Conservation (phyloP, 352 stramenopile species). For the Sclerospora graminicola region DNA sequence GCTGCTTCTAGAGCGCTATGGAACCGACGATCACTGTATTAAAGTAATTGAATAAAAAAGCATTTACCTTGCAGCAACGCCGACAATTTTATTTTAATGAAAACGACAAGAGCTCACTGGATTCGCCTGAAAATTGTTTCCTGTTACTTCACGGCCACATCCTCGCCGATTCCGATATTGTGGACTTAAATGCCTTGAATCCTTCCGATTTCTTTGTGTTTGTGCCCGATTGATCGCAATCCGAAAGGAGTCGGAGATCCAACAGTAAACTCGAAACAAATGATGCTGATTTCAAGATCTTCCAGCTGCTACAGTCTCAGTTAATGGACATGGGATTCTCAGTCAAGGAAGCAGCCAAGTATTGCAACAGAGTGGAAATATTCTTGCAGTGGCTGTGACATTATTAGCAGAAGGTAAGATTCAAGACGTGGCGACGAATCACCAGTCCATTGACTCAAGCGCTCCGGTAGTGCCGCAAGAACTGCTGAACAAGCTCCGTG, state of each 20-base stretch:
- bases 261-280: constrained; percentile 6
- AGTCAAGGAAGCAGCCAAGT: constrained; percentile 15
- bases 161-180: constrained; percentile 41
- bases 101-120: not conserved
- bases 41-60: constrained; percentile 42
- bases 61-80: constrained; percentile 27
- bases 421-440: not conserved
- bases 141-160: constrained; percentile 48
- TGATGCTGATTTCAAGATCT: constrained; percentile 5
- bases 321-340: constrained; percentile 62
- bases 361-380: constrained; percentile 17
- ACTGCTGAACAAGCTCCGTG: constrained; percentile 20
- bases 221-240: constrained; percentile 21
- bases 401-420: constrained; percentile 24
- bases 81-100: constrained; percentile 2
- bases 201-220: constrained; percentile 59
- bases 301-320: constrained; percentile 17
- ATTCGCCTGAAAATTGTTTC: constrained; percentile 18
- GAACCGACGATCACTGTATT: constrained; percentile 24
- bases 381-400: constrained; percentile 28
- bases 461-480: constrained; percentile 19
- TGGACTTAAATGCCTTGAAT: constrained; percentile 45
- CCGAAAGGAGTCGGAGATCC: not conserved
- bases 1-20: constrained; percentile 37
- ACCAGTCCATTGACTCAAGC: constrained; percentile 2